These are phyloP conservation scores for Plasmodium knowlesi DNA, from an alignment of 169 alveolate genomes.

Conservation along the genomic window DNA sequence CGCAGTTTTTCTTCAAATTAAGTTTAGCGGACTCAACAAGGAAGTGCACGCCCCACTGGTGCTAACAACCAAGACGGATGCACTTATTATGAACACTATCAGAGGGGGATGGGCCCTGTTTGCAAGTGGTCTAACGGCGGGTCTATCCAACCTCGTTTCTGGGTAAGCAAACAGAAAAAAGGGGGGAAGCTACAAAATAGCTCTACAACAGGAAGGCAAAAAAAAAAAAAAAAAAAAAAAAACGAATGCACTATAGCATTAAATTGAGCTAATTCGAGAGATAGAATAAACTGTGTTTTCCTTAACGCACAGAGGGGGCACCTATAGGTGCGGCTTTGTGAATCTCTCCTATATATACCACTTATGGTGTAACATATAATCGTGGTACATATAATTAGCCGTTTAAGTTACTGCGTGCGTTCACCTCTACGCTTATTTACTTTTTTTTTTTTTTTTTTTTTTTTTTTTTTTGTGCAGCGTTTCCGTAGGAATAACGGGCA, in stretches of 20 bases:
- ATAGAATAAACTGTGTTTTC: not conserved
- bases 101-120: constrained; percentile 97
- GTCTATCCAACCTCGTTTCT: constrained; percentile 98
- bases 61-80: constrained; percentile 66
- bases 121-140: constrained; percentile 98
- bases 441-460: not conserved
- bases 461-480: constrained; percentile 82
- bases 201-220: not conserved
- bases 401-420: not conserved
- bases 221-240: not conserved
- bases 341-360: not conserved
- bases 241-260: not conserved
- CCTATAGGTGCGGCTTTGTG: not conserved
- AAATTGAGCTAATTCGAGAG: not conserved
- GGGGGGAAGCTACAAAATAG: not conserved
- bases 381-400: not conserved
- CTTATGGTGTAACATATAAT: not conserved
- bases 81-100: constrained; percentile 75
- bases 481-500: constrained; percentile 99
- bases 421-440: not conserved
- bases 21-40: constrained; percentile 74
- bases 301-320: not conserved
- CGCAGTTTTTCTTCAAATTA: constrained; percentile 79
- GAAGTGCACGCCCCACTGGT: constrained; percentile 83
- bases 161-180: constrained; percentile 88